Percentiles rank a stretch among this genome's conserved stretches.
Conservation (phyloP, 2,329 filamentous ascomycete genomes). For the Fusarium sp. region DNA sequence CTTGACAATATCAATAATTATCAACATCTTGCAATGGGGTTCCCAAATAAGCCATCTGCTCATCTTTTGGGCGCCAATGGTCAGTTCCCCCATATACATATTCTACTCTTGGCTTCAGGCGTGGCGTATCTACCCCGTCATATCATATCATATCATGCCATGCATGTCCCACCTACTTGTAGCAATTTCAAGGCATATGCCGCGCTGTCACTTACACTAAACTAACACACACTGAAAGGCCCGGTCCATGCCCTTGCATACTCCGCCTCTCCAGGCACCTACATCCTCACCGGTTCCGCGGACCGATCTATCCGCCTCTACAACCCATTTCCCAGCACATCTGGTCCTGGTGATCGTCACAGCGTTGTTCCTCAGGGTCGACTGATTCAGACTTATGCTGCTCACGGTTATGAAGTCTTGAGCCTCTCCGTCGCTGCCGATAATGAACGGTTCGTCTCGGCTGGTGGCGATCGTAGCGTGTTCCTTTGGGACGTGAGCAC, state of each 20-base stretch:
- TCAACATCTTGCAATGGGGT: conserved; percentile 50
- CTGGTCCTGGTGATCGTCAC: conserved; percentile 43
- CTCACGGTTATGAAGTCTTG: conserved; percentile 92
- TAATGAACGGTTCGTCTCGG: conserved; percentile 87
- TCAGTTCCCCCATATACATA: conserved; percentile 45
- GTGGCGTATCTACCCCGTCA: conserved; percentile 17
- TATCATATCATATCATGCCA: background rate
- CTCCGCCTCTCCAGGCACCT: conserved; percentile 76
- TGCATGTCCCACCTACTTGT: background rate
- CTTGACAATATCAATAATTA: background rate
- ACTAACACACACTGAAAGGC: conserved; percentile 54
- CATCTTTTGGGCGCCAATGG: conserved; percentile 68
- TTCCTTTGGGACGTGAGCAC: conserved; percentile 95
- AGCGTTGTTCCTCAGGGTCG: conserved; percentile 57
- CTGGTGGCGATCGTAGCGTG: conserved; percentile 87
- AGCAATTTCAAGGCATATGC: conserved; percentile 10
- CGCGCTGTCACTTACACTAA: conserved; percentile 32
- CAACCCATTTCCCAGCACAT: conserved; percentile 71
- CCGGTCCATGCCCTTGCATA: conserved; percentile 78
- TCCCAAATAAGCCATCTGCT: conserved; percentile 60
- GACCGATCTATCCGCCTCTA: conserved; percentile 89
- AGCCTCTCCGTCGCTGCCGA: conserved; percentile 77
- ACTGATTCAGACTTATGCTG: conserved; percentile 87
- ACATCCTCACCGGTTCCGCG: conserved; percentile 84
- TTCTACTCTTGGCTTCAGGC: conserved; percentile 20